Conservation (phyloP, 495 filamentous ascomycete genomes). For the Halenospora varia region DNA sequence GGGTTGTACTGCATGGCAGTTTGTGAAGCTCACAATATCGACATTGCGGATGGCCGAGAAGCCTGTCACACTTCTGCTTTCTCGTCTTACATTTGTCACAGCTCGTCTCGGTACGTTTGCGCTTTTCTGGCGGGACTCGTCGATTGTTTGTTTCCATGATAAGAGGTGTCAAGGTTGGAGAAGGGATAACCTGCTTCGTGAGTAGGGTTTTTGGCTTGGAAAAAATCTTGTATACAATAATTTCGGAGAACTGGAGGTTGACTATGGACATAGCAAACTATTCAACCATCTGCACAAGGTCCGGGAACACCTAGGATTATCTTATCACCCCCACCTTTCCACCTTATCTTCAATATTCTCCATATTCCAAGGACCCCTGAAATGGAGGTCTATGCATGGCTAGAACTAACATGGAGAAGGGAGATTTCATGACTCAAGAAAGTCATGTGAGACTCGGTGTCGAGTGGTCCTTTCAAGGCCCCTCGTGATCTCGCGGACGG, state of each 20-base stretch:
- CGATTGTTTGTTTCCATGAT: constrained; percentile 1
- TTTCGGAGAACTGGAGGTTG: neutral
- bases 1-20: constrained; percentile 31
- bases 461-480: too few relatives aligned
- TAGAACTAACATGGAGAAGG: neutral
- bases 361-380: neutral
- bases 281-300: too few relatives aligned
- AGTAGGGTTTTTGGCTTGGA: neutral
- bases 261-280: too few relatives aligned
- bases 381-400: too few relatives aligned
- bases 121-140: constrained; percentile 23
- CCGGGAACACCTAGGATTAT: too few relatives aligned
- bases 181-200: too few relatives aligned
- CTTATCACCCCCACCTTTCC: neutral
- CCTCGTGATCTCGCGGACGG: too few relatives aligned
- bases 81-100: constrained; percentile 31
- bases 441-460: too few relatives aligned
- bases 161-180: neutral
- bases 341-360: neutral
- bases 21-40: constrained; percentile 29
- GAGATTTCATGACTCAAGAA: neutral
- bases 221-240: neutral
- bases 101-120: constrained; percentile 30
- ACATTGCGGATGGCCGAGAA: constrained; percentile 26
- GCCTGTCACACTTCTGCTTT: constrained; percentile 33